Conservation (phyloP, 1,139 yeast genomes). For the Pichia sp. region DNA sequence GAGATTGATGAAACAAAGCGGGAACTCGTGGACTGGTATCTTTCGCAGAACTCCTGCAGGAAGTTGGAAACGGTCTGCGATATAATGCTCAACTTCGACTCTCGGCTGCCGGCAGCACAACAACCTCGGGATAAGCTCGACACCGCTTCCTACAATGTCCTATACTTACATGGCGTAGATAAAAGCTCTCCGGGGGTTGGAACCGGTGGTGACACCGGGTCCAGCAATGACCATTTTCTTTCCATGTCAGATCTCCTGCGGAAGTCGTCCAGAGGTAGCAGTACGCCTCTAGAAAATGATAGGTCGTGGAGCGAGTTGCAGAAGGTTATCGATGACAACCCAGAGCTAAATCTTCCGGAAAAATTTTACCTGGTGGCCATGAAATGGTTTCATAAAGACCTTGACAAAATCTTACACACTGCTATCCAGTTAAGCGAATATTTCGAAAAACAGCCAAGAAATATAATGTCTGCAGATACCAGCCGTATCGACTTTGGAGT, state of each 20-base stretch:
- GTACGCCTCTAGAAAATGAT: background rate
- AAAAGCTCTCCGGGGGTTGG: too few species aligned
- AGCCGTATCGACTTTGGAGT: background rate
- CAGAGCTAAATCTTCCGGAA: slow-evolving; percentile 31
- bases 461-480: background rate
- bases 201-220: background rate
- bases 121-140: slow-evolving; percentile 4
- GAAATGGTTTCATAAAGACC: slow-evolving; percentile 40
- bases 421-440: slow-evolving; percentile 14
- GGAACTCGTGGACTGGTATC: slow-evolving; percentile 17
- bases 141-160: background rate
- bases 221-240: background rate
- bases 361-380: slow-evolving; percentile 38
- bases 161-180: background rate
- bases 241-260: slow-evolving; percentile 9
- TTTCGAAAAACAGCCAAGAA: too few species aligned
- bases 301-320: slow-evolving; percentile 19
- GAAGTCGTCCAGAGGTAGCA: background rate
- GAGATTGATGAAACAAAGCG: slow-evolving; percentile 7
- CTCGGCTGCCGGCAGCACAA: background rate
- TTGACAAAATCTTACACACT: slow-evolving; percentile 18
- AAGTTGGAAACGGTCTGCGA: slow-evolving; percentile 33
- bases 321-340: slow-evolving; percentile 22
- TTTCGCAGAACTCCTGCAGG: slow-evolving; percentile 23
- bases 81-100: slow-evolving; percentile 28